phyloP scores from a whole-genome alignment of 2,329 filamentous ascomycete species.

The Thielaviopsis ethacetica region DNA sequence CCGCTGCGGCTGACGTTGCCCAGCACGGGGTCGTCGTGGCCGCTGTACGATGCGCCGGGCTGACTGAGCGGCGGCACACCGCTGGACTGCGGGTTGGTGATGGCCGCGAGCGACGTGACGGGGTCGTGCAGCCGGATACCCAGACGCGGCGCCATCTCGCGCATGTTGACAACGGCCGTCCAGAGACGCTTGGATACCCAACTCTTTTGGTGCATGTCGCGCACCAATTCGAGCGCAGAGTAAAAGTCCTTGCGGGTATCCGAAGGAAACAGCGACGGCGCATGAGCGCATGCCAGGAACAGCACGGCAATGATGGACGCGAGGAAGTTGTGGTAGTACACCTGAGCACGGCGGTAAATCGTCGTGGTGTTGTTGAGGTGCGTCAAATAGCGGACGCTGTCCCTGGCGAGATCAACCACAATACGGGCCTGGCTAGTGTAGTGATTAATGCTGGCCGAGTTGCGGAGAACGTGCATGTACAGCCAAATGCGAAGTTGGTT shows the following conservation, averaged over 20 bases:
- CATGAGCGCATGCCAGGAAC: constrained; percentile 62
- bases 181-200: constrained; percentile 59
- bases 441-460: constrained; percentile 63
- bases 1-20: no score
- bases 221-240: constrained; percentile 58
- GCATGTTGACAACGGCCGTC: constrained; percentile 54
- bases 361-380: constrained; percentile 56
- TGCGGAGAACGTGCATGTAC: constrained; percentile 75
- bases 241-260: constrained; percentile 62
- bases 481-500: constrained; percentile 87
- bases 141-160: constrained; percentile 53
- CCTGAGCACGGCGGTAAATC: constrained; percentile 54
- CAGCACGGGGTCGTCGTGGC: constrained; percentile 3
- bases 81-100: neutral
- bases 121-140: constrained; percentile 28
- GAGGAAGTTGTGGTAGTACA: constrained; percentile 69
- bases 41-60: neutral
- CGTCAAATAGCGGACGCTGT: constrained; percentile 56
- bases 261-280: constrained; percentile 52
- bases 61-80: neutral
- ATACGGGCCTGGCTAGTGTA: constrained; percentile 59
- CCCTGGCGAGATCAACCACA: constrained; percentile 58
- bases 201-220: constrained; percentile 53
- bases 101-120: constrained; percentile 11
- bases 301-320: constrained; percentile 59